Base-by-base conservation (phyloP, 257 asterid genomes). In the Verbascum thapsus region DNA sequence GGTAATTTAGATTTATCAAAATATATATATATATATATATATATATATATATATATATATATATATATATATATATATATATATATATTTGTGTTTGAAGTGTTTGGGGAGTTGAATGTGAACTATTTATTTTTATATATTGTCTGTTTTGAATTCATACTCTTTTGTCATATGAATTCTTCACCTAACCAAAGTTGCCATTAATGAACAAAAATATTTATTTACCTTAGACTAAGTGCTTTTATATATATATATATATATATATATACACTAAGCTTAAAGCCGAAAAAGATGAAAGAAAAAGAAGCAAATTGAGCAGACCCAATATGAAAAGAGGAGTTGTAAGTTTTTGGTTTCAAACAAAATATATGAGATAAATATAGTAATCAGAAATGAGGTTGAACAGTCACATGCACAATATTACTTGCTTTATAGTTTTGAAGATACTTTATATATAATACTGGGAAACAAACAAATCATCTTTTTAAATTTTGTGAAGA, bases 181-280 rank as follows among this genome's bases (percentile, higher is more conserved):
- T 49, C 54, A 49, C 54, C 54, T 18, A 49, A 49, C 54, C 34
- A 48, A 48, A 48, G 32, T 18, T 48, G 10, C 30, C 32, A 17
- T n/a, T 19, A 8, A 48, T 10, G 32, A 48, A 15, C 52, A 20
- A 13, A 45, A 45, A 45, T 42, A 42, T 42, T 42, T 42, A 42
- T 18, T 11, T 42, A 42, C 16, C 16, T 6, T 3, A 11, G 4
- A 39, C 1, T 8, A 1, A 3, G 43, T 3, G 43, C 43, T 10
- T 39, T 7, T n/a, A n/a, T n/a, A n/a, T n/a, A n/a, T n/a, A n/a
- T n/a, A n/a, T n/a, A n/a, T n/a, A n/a, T n/a, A n/a, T n/a, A n/a
- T n/a, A n/a, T n/a, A n/a, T n/a, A n/a, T n/a, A n/a, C n/a, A n/a
- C n/a, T n/a, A n/a, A n/a, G n/a, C n/a, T n/a, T n/a, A n/a, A n/a